Evolutionary conservation across 495 filamentous ascomycete species (phyloP).

Genomic region (Podospora comata): DNA sequence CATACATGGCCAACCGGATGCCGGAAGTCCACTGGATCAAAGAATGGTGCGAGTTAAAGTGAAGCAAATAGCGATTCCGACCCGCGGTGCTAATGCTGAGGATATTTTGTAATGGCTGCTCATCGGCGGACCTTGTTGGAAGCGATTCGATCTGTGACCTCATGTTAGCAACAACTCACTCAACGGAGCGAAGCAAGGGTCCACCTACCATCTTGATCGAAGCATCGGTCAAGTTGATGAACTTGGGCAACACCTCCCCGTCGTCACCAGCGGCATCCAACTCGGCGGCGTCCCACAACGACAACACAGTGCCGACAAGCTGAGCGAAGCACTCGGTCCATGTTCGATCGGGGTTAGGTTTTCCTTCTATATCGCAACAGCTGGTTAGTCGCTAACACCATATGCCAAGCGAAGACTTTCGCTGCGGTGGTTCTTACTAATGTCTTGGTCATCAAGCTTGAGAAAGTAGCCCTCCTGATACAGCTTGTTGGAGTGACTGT

Average conservation of each 20-base stretch:
- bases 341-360: constrained; percentile 76
- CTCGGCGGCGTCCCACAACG: constrained; percentile 92
- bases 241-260: constrained; percentile 85
- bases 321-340: constrained; percentile 99
- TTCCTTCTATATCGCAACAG: constrained; percentile 60
- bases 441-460: constrained; percentile 90
- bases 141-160: constrained; percentile 75
- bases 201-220: constrained; percentile 86
- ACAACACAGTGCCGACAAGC: constrained; percentile 89
- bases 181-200: not conserved
- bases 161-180: not conserved
- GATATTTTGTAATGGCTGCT: constrained; percentile 83
- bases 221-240: constrained; percentile 95
- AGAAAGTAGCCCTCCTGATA: constrained; percentile 98
- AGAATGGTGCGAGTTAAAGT: constrained; percentile 93
- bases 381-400: not conserved
- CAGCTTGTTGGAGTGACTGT: constrained; percentile 92
- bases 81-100: constrained; percentile 93
- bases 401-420: not conserved
- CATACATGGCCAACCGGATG: constrained; percentile 91
- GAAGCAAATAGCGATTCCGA: constrained; percentile 89
- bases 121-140: constrained; percentile 70
- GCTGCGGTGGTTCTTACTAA: constrained; percentile 55
- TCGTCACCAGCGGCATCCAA: constrained; percentile 82
- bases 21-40: constrained; percentile 94